Base-by-base conservation (phyloP, 208 protist species). In the Crithidia expoeki region DNA sequence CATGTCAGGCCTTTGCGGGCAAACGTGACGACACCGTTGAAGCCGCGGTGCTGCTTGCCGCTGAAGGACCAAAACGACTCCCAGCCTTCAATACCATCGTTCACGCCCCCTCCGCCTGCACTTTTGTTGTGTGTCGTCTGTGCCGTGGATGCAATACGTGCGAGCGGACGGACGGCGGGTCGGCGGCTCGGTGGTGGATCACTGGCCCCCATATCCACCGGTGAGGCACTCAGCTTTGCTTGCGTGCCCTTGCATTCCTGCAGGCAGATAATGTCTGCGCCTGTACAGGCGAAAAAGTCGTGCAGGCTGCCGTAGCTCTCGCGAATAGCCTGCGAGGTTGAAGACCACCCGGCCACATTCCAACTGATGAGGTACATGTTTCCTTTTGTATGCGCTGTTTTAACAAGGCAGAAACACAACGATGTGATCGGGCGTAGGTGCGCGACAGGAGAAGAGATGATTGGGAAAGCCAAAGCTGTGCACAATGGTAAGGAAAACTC, bases 1-100 rank as follows among this genome's bases (percentile, higher is more conserved):
- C 56, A 83, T 19, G 86, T 91, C n/a, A 93, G 72, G 9, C 87
- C 87, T 12, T 88, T 85, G 10, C 78, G 73, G 4, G 76, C 92
- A 84, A 96, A 96, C 4, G 92, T 94, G 14, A 85, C 86, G 14
- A 94, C 92, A 17, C 92, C 92, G 74, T 96, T 96, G 67, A 96
- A 88, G 28, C 92, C 92, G 40, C 88, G 80, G 56, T 94, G 85
- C 42, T 69, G 50, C 59, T 79, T 81, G 32, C 74, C 76, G 53
- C 88, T 93, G 46, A 89, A 85, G 0, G 83, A 76, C 89, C 92
- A 96, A 40, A 94, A 96, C 7, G 87, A 93, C 78, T 96, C 88
- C 87, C 89, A 96, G 4, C 86, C 92, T 3, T 82, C 53, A 19
- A 94, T 81, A 23, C 73, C 78, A 11, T 74, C 69, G 25, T 51